phyloP scores from a whole-genome alignment of 441 rosid species.

The Omphalea diandra region DNA sequence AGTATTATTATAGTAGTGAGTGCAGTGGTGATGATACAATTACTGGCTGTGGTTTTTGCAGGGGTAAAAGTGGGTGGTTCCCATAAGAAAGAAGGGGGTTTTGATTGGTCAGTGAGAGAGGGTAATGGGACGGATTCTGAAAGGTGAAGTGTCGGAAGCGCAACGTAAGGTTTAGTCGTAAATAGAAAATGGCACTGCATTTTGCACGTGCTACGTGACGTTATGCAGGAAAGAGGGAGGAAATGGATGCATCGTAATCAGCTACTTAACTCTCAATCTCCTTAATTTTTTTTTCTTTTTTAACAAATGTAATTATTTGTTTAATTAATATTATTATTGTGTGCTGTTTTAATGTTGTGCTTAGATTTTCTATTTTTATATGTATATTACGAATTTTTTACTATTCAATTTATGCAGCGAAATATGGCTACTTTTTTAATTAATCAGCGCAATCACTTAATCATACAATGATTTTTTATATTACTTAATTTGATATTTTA shows the following conservation, averaged over 20 bases:
- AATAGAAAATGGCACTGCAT: neutral
- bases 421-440: too few species aligned
- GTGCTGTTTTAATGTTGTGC: too few species aligned
- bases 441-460: too few species aligned
- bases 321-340: slow-evolving; percentile 1
- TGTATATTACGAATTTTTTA: too few species aligned
- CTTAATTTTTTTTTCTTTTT: too few species aligned
- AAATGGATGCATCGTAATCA: slow-evolving; percentile 26
- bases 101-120: slow-evolving; percentile 30
- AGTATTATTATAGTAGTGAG: slow-evolving; percentile 9
- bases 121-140: neutral
- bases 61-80: slow-evolving; percentile 10
- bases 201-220: slow-evolving; percentile 48
- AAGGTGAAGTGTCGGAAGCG: neutral
- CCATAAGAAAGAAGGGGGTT: neutral
- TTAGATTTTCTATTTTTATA: too few species aligned
- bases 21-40: slow-evolving; percentile 26
- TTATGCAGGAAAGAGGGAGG: slow-evolving; percentile 30
- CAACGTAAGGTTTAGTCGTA: slow-evolving; percentile 8
- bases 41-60: slow-evolving; percentile 34
- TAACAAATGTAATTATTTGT: too few species aligned
- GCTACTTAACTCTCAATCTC: slow-evolving; percentile 15
- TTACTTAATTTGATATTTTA: too few species aligned
- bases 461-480: too few species aligned
- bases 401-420: too few species aligned